Conservation (phyloP, 2,329 filamentous ascomycete genomes). For the Arthrocladium fulminans region DNA sequence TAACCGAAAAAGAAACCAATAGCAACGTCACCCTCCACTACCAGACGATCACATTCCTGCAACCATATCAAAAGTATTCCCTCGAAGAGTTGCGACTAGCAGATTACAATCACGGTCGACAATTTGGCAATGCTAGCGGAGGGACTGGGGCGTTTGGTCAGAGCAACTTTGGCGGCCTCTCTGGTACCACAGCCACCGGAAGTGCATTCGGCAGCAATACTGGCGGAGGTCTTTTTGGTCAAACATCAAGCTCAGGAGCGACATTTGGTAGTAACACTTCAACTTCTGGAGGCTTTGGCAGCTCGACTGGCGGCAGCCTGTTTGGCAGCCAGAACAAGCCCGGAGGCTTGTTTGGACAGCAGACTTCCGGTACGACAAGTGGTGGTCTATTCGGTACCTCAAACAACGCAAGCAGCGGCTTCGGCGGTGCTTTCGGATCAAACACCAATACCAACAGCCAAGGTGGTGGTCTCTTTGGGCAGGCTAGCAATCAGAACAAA, state of each 20-base stretch:
- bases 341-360: constrained; percentile 21
- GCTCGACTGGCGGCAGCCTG: constrained; percentile 35
- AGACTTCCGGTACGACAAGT: constrained; percentile 26
- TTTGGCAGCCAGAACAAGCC: constrained; percentile 34
- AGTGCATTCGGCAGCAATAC: constrained; percentile 19
- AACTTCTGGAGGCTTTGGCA: constrained; percentile 14
- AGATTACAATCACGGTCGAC: constrained; percentile 81
- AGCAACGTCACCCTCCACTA: constrained; percentile 36
- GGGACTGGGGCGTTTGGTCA: constrained; percentile 75
- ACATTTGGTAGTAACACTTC: constrained; percentile 29
- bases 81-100: constrained; percentile 73
- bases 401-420: constrained; percentile 33
- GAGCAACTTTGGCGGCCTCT: constrained; percentile 39
- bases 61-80: constrained; percentile 66
- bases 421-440: constrained; percentile 32
- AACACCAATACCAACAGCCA: constrained; percentile 17
- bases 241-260: constrained; percentile 27
- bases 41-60: constrained; percentile 42
- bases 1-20: constrained; percentile 37
- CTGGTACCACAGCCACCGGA: constrained; percentile 26
- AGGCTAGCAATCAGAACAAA: constrained; percentile 34
- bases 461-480: constrained; percentile 37
- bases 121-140: constrained; percentile 72
- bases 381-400: constrained; percentile 35
- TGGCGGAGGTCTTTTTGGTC: constrained; percentile 28